Evolutionary conservation across 805 yeast species (phyloP).

Genomic region (Yarrowia sp.): DNA sequence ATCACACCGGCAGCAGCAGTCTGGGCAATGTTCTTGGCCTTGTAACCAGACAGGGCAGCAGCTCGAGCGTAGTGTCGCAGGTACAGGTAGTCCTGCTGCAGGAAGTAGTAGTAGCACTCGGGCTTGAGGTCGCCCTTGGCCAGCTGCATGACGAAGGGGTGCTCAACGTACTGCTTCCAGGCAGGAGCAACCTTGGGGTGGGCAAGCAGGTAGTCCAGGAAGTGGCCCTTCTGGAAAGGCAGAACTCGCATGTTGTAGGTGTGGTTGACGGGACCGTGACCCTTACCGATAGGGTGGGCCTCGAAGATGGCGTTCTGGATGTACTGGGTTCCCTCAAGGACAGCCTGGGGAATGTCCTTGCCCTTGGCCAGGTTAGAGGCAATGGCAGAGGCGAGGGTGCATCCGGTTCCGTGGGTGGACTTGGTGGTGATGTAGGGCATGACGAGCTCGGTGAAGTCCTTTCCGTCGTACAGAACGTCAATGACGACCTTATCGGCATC

Average conservation of each 20-base stretch:
- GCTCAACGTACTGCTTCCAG: slow-evolving; percentile 66
- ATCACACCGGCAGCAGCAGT: slow-evolving; percentile 56
- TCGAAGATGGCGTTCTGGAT: slow-evolving; percentile 68
- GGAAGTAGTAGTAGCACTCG: slow-evolving; percentile 60
- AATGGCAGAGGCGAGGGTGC: slow-evolving; percentile 82
- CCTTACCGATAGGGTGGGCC: slow-evolving; percentile 54
- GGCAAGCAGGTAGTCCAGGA: slow-evolving; percentile 58
- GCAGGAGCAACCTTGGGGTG: slow-evolving; percentile 62
- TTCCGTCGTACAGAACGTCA: slow-evolving; percentile 48
- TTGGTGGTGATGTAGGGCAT: slow-evolving; percentile 57
- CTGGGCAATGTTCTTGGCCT: slow-evolving; percentile 62
- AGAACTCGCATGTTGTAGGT: slow-evolving; percentile 50
- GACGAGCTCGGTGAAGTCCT: slow-evolving; percentile 54
- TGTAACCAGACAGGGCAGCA: slow-evolving; percentile 67
- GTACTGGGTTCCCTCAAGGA: slow-evolving; percentile 65
- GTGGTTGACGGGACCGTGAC: slow-evolving; percentile 83
- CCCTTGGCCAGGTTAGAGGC: slow-evolving; percentile 76
- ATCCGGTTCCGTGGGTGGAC: slow-evolving; percentile 89
- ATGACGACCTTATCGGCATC: slow-evolving; percentile 41
- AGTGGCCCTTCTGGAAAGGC: slow-evolving; percentile 51
- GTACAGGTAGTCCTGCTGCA: slow-evolving; percentile 73
- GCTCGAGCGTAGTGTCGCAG: slow-evolving; percentile 71
- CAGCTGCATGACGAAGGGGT: slow-evolving; percentile 64
- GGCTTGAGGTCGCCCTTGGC: slow-evolving; percentile 61
- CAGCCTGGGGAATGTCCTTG: slow-evolving; percentile 55